Evolutionary conservation across 768 basidiomycete genomes (phyloP).

Genomic region (Tricholoma hemisulphureum): DNA sequence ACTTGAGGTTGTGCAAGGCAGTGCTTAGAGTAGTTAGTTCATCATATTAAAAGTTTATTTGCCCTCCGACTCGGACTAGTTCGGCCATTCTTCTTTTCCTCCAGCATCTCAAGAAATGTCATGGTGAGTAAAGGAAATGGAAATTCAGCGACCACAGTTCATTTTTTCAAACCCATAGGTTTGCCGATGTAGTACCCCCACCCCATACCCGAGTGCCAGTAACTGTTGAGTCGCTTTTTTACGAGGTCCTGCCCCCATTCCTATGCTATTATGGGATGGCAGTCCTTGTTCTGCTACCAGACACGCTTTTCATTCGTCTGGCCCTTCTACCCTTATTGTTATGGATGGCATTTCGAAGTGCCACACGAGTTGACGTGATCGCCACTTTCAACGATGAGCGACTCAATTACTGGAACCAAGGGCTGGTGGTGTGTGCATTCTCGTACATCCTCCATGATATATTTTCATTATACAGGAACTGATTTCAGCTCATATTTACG

Average conservation of each 20-base stretch:
- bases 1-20: too few relatives aligned
- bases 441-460: not conserved
- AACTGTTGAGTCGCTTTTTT: slow-evolving; percentile 30
- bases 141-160: too few relatives aligned
- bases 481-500: slow-evolving; percentile 36
- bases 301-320: slow-evolving; percentile 41
- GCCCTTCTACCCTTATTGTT: slow-evolving; percentile 50
- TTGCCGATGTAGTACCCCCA: slow-evolving; percentile 27
- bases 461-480: not conserved
- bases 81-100: not conserved
- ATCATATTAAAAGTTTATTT: too few relatives aligned
- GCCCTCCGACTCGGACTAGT: not conserved
- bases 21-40: too few relatives aligned
- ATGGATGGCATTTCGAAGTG: slow-evolving; percentile 41
- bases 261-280: slow-evolving; percentile 51
- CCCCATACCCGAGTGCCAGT: slow-evolving; percentile 35
- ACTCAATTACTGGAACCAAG: slow-evolving; percentile 44
- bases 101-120: slow-evolving; percentile 8
- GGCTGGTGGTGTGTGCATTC: slow-evolving; percentile 37
- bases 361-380: slow-evolving; percentile 44
- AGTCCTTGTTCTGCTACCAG: slow-evolving; percentile 48
- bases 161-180: slow-evolving; percentile 12
- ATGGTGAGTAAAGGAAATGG: slow-evolving; percentile 12
- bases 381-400: slow-evolving; percentile 30
- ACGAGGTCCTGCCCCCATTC: slow-evolving; percentile 40